Percentiles rank a stretch among this genome's conserved stretches.
Evolutionary conservation across 2,329 filamentous ascomycete species (phyloP).

Genomic region (Calonectria henricotiae): DNA sequence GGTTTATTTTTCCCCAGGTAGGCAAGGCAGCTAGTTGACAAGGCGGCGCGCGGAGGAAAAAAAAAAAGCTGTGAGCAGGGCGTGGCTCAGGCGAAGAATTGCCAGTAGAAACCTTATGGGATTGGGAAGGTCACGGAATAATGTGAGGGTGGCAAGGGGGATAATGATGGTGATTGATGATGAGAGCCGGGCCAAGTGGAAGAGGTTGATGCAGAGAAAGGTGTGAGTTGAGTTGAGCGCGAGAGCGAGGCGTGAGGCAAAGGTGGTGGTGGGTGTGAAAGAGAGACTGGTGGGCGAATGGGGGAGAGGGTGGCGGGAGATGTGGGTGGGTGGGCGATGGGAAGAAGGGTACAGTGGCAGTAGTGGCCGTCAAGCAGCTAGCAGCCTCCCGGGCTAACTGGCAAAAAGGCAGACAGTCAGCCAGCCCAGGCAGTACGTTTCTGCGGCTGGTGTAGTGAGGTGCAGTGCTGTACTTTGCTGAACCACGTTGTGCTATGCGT

Average conservation of each 20-base stretch:
- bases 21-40: conserved; percentile 45
- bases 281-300: conserved; percentile 37
- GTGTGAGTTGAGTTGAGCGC: conserved; percentile 35
- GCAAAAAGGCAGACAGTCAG: conserved; percentile 27
- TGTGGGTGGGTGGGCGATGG: conserved; percentile 28
- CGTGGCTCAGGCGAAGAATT: conserved; percentile 51
- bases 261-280: conserved; percentile 35
- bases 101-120: conserved; percentile 44
- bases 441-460: conserved; percentile 41
- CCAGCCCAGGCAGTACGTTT: conserved; percentile 27
- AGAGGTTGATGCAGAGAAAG: conserved; percentile 32
- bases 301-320: conserved; percentile 34
- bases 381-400: conserved; percentile 16
- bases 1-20: conserved; percentile 50
- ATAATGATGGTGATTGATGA: conserved; percentile 38
- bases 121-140: conserved; percentile 39
- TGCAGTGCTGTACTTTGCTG: background rate
- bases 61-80: conserved; percentile 46
- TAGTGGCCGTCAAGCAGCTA: conserved; percentile 21
- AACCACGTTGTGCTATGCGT: conserved; percentile 44
- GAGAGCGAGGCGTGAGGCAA: conserved; percentile 37
- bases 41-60: conserved; percentile 43
- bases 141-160: conserved; percentile 34
- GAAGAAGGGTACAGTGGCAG: conserved; percentile 29
- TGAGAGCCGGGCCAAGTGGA: conserved; percentile 25